These are phyloP conservation scores for Coemansia umbellata DNA, from an alignment of 192 early-diverging fungal species.

Conservation along the genomic window DNA sequence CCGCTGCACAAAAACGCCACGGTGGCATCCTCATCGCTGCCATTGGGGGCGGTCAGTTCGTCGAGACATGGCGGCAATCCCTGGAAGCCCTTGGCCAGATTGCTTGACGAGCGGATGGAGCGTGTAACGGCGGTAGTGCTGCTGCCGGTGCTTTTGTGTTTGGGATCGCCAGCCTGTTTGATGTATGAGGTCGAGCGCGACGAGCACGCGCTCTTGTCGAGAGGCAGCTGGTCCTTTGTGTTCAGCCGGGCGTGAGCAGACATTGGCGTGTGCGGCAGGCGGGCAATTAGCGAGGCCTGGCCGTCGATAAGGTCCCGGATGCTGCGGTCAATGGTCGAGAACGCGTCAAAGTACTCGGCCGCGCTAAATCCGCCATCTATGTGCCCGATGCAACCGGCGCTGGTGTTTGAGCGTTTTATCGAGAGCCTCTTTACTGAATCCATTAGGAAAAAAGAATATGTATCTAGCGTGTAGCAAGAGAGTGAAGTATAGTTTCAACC, in stretches of 20 bases:
- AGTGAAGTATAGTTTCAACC: too few relatives aligned
- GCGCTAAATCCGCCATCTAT: slow-evolving; percentile 14
- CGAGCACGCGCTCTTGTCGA: not conserved
- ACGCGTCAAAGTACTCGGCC: slow-evolving; percentile 28
- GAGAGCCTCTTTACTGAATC: too few relatives aligned
- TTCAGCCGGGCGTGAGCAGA: not conserved
- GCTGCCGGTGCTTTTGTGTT: too few relatives aligned
- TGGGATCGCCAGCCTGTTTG: not conserved
- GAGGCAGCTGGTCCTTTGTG: not conserved
- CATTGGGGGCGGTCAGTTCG: not conserved
- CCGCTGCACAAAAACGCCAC: slow-evolving; percentile 44
- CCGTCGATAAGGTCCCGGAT: slow-evolving; percentile 32
- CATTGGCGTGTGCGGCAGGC: too few relatives aligned
- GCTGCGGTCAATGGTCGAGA: slow-evolving; percentile 29
- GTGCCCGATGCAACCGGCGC: too few relatives aligned
- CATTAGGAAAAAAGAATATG: too few relatives aligned
- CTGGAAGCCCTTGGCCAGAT: not conserved
- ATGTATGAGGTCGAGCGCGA: not conserved
- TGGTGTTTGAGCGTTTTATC: too few relatives aligned
- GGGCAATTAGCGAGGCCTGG: not conserved
- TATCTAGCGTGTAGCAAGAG: too few relatives aligned
- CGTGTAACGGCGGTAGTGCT: too few relatives aligned
- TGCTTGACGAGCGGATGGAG: too few relatives aligned
- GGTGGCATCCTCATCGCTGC: slow-evolving; percentile 27
- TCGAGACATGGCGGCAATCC: slow-evolving; percentile 5